phyloP scores from a whole-genome alignment of 176 grass and related monocot genomes.

The Typha latifolia region DNA sequence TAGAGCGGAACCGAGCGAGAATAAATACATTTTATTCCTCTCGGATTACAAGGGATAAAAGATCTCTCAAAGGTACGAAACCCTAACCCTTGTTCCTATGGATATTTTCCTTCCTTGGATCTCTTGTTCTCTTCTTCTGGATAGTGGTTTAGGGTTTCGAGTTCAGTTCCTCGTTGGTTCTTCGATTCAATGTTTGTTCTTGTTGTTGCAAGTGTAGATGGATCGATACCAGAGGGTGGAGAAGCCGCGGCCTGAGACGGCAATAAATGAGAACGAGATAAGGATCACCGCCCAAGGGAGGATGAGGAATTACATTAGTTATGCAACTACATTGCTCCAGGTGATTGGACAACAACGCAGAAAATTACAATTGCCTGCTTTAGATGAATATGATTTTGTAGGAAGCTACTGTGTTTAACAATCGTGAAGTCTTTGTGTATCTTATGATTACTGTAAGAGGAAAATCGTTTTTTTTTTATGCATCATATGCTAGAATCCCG shows the following conservation, averaged over 20 bases:
- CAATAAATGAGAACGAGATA: slow-evolving; percentile 29
- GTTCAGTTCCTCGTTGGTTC: not conserved
- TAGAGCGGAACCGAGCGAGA: not conserved
- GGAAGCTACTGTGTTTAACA: not conserved
- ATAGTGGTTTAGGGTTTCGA: not conserved
- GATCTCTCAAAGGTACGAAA: not conserved
- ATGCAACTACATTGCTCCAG: slow-evolving; percentile 33
- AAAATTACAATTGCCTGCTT: not conserved
- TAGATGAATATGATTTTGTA: not conserved
- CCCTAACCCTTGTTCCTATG: not conserved
- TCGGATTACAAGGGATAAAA: no score
- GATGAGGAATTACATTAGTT: slow-evolving; percentile 29
- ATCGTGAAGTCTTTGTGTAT: not conserved
- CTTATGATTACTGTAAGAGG: no score
- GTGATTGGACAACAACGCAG: not conserved
- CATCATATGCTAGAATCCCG: no score
- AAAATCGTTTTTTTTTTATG: no score
- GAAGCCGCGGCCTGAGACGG: slow-evolving; percentile 20
- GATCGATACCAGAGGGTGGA: slow-evolving; percentile 32
- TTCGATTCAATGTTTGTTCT: not conserved
- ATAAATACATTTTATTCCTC: no score
- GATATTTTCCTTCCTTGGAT: not conserved
- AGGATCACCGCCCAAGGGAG: slow-evolving; percentile 26
- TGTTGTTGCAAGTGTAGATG: slow-evolving; percentile 11
- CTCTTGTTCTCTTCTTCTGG: not conserved